Evolutionary conservation across 352 stramenopile genomes (phyloP).

Genomic region (Phytophthora capsici): DNA sequence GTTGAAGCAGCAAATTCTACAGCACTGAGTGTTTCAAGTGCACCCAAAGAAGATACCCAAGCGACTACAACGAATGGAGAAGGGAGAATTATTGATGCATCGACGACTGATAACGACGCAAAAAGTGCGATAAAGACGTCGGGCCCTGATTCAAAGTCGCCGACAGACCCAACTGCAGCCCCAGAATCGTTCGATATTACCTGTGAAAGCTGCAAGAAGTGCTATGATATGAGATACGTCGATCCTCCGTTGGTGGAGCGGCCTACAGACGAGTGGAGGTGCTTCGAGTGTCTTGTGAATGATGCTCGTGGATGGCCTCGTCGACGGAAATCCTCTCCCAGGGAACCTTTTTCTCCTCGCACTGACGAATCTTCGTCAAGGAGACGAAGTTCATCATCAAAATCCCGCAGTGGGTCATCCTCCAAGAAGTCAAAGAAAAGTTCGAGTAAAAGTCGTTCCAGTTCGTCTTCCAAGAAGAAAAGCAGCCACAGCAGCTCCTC

Average conservation of each 20-base stretch:
- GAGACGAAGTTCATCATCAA: constrained; percentile 52
- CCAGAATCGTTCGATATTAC: constrained; percentile 79
- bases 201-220: constrained; percentile 78
- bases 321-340: constrained; percentile 43
- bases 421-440: constrained; percentile 55
- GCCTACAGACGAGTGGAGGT: constrained; percentile 80
- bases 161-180: constrained; percentile 34
- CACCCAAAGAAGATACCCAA: constrained; percentile 4
- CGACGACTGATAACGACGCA: constrained; percentile 9
- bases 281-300: constrained; percentile 90
- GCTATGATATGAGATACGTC: constrained; percentile 86
- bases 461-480: constrained; percentile 55
- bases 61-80: background rate
- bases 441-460: constrained; percentile 44
- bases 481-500: constrained; percentile 53
- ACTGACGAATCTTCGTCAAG: constrained; percentile 33
- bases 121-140: constrained; percentile 2
- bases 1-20: constrained; percentile 2
- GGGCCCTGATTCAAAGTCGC: constrained; percentile 16
- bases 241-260: constrained; percentile 81
- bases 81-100: background rate
- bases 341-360: constrained; percentile 39
- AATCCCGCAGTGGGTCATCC: constrained; percentile 40
- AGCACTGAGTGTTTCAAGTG: background rate
- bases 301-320: constrained; percentile 84